Percentiles rank a stretch among this genome's conserved stretches.
phyloP scores from a whole-genome alignment of 2,329 filamentous ascomycete species.

The Diaporthe caulivora region DNA sequence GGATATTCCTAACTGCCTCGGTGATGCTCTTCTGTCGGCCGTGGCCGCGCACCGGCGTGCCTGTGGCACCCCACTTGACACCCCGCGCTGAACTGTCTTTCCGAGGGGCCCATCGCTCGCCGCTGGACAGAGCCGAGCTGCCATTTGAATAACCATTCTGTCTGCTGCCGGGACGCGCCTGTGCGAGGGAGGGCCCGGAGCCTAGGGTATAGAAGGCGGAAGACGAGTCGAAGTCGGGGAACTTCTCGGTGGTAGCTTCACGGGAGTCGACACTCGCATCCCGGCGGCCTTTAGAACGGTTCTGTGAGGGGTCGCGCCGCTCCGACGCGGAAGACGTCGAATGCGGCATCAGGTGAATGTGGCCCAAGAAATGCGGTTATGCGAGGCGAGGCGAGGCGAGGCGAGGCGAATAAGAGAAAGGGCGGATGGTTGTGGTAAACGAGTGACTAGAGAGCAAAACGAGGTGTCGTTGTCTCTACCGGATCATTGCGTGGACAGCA shows the following conservation, averaged over 20 bases:
- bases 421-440: constrained; percentile 36
- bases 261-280: constrained; percentile 45
- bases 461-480: constrained; percentile 28
- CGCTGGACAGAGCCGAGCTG: constrained; percentile 43
- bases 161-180: constrained; percentile 37
- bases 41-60: constrained; percentile 61
- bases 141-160: constrained; percentile 48
- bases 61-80: constrained; percentile 47
- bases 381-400: too few species aligned
- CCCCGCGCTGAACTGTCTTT: constrained; percentile 58
- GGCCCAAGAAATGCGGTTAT: constrained; percentile 16
- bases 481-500: constrained; percentile 38
- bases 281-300: constrained; percentile 47
- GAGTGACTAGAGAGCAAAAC: constrained; percentile 38
- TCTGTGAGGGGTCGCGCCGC: constrained; percentile 51
- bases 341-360: constrained; percentile 52
- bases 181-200: constrained; percentile 14
- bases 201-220: constrained; percentile 13
- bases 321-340: constrained; percentile 50
- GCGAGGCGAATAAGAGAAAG: constrained; percentile 14
- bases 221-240: constrained; percentile 66
- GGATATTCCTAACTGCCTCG: constrained; percentile 88
- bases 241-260: constrained; percentile 63
- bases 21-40: constrained; percentile 86
- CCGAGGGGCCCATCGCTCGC: constrained; percentile 73